A percentile compares a stretch with the other conserved stretches of the same genome.
phyloP scores from a whole-genome alignment of 306 rosid species.

The Astragalus membranaceus region DNA sequence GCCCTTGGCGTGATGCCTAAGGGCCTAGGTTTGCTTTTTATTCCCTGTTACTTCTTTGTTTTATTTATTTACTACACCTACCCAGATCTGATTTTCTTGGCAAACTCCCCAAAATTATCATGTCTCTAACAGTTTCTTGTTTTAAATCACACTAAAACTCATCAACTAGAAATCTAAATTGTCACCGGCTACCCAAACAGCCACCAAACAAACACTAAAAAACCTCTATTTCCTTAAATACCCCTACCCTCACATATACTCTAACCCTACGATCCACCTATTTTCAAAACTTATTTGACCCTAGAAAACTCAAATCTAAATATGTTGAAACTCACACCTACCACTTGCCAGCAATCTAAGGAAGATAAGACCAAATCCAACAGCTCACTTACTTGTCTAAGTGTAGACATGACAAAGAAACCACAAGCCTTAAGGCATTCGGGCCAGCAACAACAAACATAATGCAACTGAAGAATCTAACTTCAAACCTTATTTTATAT shows the following conservation, averaged over 20 bases:
- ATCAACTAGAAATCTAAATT: background rate
- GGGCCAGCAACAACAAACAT: background rate
- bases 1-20: background rate
- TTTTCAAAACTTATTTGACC: background rate
- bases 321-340: background rate
- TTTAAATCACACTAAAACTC: background rate
- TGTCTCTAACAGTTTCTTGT: background rate
- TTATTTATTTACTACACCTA: background rate
- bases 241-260: background rate
- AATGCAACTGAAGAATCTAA: background rate
- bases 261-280: background rate
- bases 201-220: background rate
- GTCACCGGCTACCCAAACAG: background rate
- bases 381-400: background rate
- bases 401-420: background rate
- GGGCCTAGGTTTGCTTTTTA: background rate
- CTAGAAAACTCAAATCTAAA: background rate
- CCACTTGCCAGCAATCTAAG: background rate
- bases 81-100: background rate
- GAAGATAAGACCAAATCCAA: background rate
- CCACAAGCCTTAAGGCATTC: background rate
- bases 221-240: background rate
- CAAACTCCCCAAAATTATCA: background rate
- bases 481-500: background rate
- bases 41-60: too few relatives aligned